phyloP scores from a whole-genome alignment of 2,329 filamentous ascomycete species.

The Pseudogymnoascus sp. region DNA sequence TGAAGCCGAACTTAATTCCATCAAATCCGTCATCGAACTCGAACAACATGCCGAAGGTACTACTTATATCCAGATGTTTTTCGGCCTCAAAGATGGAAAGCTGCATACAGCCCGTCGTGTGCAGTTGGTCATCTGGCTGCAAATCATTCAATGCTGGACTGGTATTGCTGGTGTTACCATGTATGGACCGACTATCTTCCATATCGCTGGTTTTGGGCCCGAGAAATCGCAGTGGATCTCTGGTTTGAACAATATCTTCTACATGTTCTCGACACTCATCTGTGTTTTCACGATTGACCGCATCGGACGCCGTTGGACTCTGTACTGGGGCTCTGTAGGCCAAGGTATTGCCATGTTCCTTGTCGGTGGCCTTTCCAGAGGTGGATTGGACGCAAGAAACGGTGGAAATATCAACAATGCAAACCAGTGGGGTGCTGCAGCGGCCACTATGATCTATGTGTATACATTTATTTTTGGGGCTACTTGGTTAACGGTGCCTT shows the following conservation, averaged over 20 bases:
- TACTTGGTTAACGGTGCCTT: constrained; percentile 46
- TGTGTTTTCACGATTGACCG: constrained; percentile 64
- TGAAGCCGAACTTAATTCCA: constrained; percentile 61
- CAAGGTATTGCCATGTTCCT: constrained; percentile 63
- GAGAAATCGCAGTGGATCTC: constrained; percentile 57
- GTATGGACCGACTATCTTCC: constrained; percentile 45
- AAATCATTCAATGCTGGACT: constrained; percentile 64
- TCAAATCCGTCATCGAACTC: constrained; percentile 53
- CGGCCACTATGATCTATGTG: constrained; percentile 63
- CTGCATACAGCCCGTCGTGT: constrained; percentile 61
- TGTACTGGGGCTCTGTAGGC: constrained; percentile 60
- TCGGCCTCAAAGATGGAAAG: constrained; percentile 31
- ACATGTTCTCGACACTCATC: constrained; percentile 58
- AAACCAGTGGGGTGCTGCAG: constrained; percentile 50
- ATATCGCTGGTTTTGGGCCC: constrained; percentile 57
- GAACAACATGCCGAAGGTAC: constrained; percentile 48
- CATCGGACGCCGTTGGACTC: constrained; percentile 61
- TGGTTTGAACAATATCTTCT: constrained; percentile 49
- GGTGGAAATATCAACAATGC: constrained; percentile 40
- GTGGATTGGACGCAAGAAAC: constrained; percentile 40
- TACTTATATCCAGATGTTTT: constrained; percentile 40
- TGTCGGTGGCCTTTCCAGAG: constrained; percentile 50
- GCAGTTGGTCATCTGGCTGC: constrained; percentile 63
- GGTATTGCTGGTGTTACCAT: constrained; percentile 64
- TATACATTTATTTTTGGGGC: constrained; percentile 56